A percentile compares a stretch with the other conserved stretches of the same genome.
phyloP scores from a whole-genome alignment of 176 grass and related monocot species.

The Phoenix dactylifera region DNA sequence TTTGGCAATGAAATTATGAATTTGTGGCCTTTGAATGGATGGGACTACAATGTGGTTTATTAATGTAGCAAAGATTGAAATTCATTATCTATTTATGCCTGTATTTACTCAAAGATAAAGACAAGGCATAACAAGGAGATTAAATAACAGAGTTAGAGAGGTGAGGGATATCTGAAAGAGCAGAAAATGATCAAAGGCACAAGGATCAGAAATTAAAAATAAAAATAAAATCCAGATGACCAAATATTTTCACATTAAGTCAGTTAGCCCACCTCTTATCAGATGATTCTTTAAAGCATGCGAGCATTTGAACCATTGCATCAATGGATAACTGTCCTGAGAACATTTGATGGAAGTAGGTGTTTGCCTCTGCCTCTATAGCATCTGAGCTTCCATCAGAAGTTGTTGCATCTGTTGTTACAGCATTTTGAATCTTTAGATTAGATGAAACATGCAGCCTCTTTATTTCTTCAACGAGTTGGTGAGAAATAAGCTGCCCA shows the following conservation, averaged over 20 bases:
- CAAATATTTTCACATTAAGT: not conserved
- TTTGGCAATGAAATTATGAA: too few relatives aligned
- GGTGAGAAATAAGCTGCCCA: slow-evolving; percentile 47
- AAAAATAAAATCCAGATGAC: too few relatives aligned
- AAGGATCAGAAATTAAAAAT: too few relatives aligned
- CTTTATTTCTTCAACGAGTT: slow-evolving; percentile 62
- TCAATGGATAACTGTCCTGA: slow-evolving; percentile 71
- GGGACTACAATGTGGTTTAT: too few relatives aligned
- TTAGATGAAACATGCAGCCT: slow-evolving; percentile 39
- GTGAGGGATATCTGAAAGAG: too few relatives aligned
- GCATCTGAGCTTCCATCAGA: slow-evolving; percentile 48
- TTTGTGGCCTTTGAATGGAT: too few relatives aligned
- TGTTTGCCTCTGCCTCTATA: slow-evolving; percentile 56
- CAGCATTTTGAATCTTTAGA: slow-evolving; percentile 36
- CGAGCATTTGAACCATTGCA: slow-evolving; percentile 87
- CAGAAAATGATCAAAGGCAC: too few relatives aligned
- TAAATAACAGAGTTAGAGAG: too few relatives aligned
- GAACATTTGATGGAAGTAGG: slow-evolving; percentile 92
- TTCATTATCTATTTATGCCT: too few relatives aligned
- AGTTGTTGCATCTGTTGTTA: slow-evolving; percentile 23
- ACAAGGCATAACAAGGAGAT: too few relatives aligned
- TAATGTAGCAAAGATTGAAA: too few relatives aligned
- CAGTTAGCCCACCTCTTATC: slow-evolving; percentile 47
- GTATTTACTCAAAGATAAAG: too few relatives aligned
- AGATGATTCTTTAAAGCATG: slow-evolving; percentile 81